Evolutionary conservation across 495 filamentous ascomycete species (phyloP).

Genomic region (Penicillium nucicola): DNA sequence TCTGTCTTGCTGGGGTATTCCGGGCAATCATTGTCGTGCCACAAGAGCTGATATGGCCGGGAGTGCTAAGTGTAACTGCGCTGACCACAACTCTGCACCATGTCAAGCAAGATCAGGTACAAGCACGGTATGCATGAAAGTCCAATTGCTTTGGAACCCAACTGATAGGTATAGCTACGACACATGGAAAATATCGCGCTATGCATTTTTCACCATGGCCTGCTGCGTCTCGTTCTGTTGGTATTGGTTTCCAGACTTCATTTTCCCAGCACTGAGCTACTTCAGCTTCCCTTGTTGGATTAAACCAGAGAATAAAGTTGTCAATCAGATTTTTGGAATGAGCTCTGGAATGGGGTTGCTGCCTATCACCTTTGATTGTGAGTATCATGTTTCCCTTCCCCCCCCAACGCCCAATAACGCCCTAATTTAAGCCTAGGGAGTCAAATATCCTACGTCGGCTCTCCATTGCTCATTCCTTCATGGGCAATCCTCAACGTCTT

Average conservation of each 20-base stretch:
- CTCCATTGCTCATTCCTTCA: slow-evolving; percentile 73
- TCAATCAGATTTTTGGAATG: slow-evolving; percentile 80
- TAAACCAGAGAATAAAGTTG: slow-evolving; percentile 67
- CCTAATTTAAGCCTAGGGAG: slow-evolving; percentile 57
- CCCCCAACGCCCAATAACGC: slow-evolving; percentile 33
- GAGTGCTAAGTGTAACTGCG: slow-evolving; percentile 73
- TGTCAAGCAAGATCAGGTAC: slow-evolving; percentile 19
- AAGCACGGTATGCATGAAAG: slow-evolving; percentile 10
- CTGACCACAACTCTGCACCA: slow-evolving; percentile 78
- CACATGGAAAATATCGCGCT: slow-evolving; percentile 76
- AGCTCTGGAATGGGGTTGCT: slow-evolving; percentile 74
- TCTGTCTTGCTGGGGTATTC: slow-evolving; percentile 50
- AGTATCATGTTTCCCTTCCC: background rate
- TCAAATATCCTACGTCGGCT: slow-evolving; percentile 81
- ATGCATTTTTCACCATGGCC: slow-evolving; percentile 71
- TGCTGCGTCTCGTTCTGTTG: slow-evolving; percentile 58
- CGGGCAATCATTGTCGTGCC: slow-evolving; percentile 77
- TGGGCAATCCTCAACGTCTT: slow-evolving; percentile 85
- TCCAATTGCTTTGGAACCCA: slow-evolving; percentile 9
- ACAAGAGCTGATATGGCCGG: slow-evolving; percentile 82
- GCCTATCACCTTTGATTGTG: slow-evolving; percentile 73
- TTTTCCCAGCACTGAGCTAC: slow-evolving; percentile 77
- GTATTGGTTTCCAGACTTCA: slow-evolving; percentile 78
- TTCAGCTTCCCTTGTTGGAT: slow-evolving; percentile 87
- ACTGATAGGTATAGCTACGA: slow-evolving; percentile 46